Percentiles rank a stretch among this genome's conserved stretches.
These are phyloP conservation scores for Pichia thaimueangensis DNA, from an alignment of 805 yeast genomes.

Conservation along the genomic window DNA sequence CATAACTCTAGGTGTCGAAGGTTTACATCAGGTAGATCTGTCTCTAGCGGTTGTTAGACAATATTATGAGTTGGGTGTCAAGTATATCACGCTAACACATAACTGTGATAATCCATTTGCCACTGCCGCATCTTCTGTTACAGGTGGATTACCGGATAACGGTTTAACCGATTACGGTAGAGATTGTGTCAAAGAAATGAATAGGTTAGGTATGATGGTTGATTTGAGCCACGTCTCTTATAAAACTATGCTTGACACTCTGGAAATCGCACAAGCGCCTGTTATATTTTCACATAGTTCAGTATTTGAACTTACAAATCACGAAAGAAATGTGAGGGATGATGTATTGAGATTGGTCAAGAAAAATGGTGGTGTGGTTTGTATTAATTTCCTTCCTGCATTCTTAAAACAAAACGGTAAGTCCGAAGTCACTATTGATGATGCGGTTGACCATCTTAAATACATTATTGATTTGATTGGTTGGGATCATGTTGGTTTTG, in stretches of 20 bases:
- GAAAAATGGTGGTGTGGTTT: slow-evolving; percentile 43
- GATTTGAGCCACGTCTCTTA: slow-evolving; percentile 47
- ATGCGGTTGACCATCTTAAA: slow-evolving; percentile 41
- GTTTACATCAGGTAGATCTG: slow-evolving; percentile 45
- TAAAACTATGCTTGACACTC: slow-evolving; percentile 42
- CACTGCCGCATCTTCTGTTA: slow-evolving; percentile 43
- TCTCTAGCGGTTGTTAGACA: slow-evolving; percentile 44
- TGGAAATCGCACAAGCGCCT: slow-evolving; percentile 38
- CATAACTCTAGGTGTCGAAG: slow-evolving; percentile 47
- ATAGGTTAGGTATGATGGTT: slow-evolving; percentile 48
- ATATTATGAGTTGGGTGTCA: slow-evolving; percentile 44
- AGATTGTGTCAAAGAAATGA: slow-evolving; percentile 42
- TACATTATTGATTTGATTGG: slow-evolving; percentile 41
- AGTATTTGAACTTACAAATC: slow-evolving; percentile 34
- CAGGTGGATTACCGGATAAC: slow-evolving; percentile 39
- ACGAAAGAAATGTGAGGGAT: slow-evolving; percentile 44
- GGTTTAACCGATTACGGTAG: slow-evolving; percentile 40
- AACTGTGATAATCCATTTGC: slow-evolving; percentile 55
- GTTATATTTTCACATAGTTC: slow-evolving; percentile 49
- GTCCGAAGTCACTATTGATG: slow-evolving; percentile 40
- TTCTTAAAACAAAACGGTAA: slow-evolving; percentile 29
- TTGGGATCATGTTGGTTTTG: slow-evolving; percentile 50
- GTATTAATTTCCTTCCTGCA: slow-evolving; percentile 40
- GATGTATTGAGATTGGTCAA: slow-evolving; percentile 37
- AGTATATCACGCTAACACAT: slow-evolving; percentile 48